Percentiles rank a stretch among this genome's conserved stretches.
Evolutionary conservation across 306 rosid species (phyloP).

Genomic region (Begonia fuchsioides): DNA sequence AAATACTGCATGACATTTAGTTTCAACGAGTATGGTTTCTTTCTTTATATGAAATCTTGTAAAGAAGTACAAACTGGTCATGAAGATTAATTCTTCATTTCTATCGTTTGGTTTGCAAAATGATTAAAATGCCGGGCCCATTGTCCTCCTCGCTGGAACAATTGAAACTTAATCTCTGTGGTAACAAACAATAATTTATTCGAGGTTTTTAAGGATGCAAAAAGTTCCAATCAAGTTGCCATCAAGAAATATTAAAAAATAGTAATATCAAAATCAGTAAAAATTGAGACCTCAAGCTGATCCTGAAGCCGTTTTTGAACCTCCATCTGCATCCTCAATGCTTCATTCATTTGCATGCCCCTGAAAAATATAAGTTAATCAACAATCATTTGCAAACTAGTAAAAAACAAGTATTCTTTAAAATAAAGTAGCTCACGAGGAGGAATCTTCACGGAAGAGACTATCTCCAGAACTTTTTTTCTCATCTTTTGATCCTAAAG

Average conservation of each 20-base stretch:
- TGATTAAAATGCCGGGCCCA: no score
- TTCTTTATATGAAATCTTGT: no score
- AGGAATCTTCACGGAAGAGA: constrained; percentile 64
- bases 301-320: constrained; percentile 99
- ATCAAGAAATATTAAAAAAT: constrained; percentile 12
- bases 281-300: constrained; percentile 72
- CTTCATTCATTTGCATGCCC: constrained; percentile 86
- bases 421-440: constrained; percentile 54
- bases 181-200: no score
- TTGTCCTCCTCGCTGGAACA: no score
- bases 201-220: no score
- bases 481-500: constrained; percentile 77
- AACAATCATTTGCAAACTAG: background rate
- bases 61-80: no score
- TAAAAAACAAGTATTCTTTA: background rate
- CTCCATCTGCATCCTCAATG: constrained; percentile 95
- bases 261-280: constrained; percentile 1
- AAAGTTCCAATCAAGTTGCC: background rate
- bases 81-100: no score
- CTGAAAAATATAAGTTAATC: constrained; percentile 21
- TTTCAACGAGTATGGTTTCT: no score
- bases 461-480: constrained; percentile 75
- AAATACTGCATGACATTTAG: no score
- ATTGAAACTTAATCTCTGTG: no score
- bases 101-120: no score